These are phyloP conservation scores for Stromatinia cepivora DNA, from an alignment of 2,329 filamentous ascomycete genomes.

Conservation along the genomic window DNA sequence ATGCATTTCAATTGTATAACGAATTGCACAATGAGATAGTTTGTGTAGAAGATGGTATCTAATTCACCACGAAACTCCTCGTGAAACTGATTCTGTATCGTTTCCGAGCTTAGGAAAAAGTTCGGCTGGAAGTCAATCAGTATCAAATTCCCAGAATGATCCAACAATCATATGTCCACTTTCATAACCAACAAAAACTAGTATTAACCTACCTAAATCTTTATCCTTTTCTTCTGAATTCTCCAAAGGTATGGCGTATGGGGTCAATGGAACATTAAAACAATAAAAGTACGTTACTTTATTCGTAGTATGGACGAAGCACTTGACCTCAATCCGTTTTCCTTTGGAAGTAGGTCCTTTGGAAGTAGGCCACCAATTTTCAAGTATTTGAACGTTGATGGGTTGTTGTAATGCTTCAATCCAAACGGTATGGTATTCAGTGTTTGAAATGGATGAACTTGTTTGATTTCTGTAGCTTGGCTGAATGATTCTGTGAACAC, in stretches of 20 bases:
- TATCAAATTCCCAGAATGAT: no score
- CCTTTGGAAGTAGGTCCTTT: background rate
- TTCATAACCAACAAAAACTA: background rate
- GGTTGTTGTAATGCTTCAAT: no score
- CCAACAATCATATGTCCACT: background rate
- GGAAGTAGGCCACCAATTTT: background rate
- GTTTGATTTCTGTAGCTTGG: background rate
- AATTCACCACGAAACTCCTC: background rate
- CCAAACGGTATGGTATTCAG: background rate
- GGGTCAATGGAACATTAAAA: background rate
- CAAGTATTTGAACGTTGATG: rapidly evolving
- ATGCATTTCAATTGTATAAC: conserved; percentile 3
- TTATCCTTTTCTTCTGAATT: background rate
- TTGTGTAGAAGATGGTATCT: background rate
- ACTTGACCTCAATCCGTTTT: background rate
- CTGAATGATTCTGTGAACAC: no score
- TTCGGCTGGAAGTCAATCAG: background rate
- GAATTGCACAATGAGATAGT: background rate
- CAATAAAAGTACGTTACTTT: background rate
- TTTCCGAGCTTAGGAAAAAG: background rate
- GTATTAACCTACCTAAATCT: background rate
- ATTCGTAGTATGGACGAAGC: background rate
- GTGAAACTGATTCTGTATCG: background rate
- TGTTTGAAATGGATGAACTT: background rate
- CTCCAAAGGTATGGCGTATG: background rate